These are phyloP conservation scores for Paraurostyla sp. DNA, from an alignment of 73 alveolate genomes.

Conservation along the genomic window DNA sequence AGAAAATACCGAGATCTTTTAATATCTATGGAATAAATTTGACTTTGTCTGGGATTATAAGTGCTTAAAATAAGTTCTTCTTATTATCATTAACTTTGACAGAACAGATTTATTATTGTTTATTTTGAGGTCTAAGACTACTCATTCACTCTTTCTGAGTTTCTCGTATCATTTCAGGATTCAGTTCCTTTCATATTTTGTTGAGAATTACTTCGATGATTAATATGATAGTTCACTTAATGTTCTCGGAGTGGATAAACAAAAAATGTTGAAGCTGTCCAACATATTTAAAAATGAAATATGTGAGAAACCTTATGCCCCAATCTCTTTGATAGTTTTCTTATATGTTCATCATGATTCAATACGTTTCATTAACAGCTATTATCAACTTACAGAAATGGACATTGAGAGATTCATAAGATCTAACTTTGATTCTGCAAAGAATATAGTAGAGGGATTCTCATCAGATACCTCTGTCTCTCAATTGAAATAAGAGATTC, in stretches of 20 bases:
- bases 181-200: conserved; percentile 33
- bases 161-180: conserved; percentile 42
- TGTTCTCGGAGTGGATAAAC: neutral
- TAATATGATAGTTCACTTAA: neutral
- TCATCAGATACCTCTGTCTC: neutral
- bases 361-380: neutral
- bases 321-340: conserved; percentile 33
- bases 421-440: conserved; percentile 30
- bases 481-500: neutral
- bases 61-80: neutral
- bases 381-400: neutral
- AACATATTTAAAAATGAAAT: conserved; percentile 34
- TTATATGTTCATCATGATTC: conserved; percentile 23
- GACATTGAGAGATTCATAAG: conserved; percentile 47
- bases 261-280: neutral
- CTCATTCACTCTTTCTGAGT: conserved; percentile 35
- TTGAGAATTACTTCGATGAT: conserved; percentile 37
- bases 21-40: conserved; percentile 28
- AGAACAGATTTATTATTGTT: conserved; percentile 12
- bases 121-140: neutral
- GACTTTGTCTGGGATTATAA: conserved; percentile 34
- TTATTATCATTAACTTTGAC: neutral
- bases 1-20: neutral
- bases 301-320: conserved; percentile 40
- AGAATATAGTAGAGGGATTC: conserved; percentile 35